Evolutionary conservation across 306 rosid species (phyloP), one percentile per base, ranked within the genome.

Genomic region (Chamaecrista fasciculata): DNA sequence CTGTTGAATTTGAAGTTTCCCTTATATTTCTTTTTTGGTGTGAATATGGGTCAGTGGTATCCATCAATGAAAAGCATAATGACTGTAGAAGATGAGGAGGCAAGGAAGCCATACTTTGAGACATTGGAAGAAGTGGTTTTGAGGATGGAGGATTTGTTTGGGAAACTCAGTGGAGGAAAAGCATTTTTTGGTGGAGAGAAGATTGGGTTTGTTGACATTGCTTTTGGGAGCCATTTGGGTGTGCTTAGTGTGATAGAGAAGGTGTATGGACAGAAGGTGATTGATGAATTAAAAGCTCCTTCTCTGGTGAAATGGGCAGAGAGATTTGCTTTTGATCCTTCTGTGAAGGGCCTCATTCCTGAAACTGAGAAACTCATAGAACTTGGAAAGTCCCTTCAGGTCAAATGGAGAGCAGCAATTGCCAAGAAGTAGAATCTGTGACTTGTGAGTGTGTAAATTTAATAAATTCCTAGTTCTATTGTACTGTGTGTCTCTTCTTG

Each of bases 131-230:
- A 77, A 44, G 85, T 34, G 2, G 64, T 78, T 3, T 67, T 2
- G 5, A 70, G 50, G 18, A 1, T 89, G 76, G 91, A 89, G 74
- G 84, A 86, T 8, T 78, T 63, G 20, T 47, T 80, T 5, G 72
- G 33, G 16, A 84, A 75, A 5, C 8, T 4, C 5, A 75, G 87
- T 77, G 69, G 78, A 77, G 91, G 87, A 9, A 86, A 82, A 23
- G 14, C 64, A 6, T 89, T 70, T 60, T 89, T 89, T 19, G 76
- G 89, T 0, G 89, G 96, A 8, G 89, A 80, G 6, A 78, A 33
- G 0, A 74, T 89, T 70, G 96, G 91, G 20, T 62, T 68, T 50
- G 26, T 82, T 43, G 92, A 87, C 16, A 82, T 87, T 75, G 76
- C 23, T 56, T 75, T 86, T 14, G 96, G 96, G 1, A 48, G 80